phyloP scores from a whole-genome alignment of 2,329 filamentous ascomycete species.

The Fusarium sarcochroum region DNA sequence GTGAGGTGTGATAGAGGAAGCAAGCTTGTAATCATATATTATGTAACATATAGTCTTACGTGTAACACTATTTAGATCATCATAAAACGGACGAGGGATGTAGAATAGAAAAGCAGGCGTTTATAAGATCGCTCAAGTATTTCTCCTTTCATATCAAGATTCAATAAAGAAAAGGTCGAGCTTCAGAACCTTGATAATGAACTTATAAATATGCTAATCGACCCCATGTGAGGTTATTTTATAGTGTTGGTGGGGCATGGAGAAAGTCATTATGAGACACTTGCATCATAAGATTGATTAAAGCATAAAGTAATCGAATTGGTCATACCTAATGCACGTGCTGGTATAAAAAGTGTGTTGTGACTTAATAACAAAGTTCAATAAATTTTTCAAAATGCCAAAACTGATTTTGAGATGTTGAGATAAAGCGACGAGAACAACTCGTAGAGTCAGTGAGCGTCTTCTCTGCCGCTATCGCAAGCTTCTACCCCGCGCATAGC shows the following conservation, averaged over 20 bases:
- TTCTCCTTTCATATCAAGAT: neutral
- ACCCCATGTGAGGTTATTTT: neutral
- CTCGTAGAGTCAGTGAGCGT: neutral
- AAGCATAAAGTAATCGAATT: neutral
- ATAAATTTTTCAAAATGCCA: too few species aligned
- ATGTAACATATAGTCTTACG: conserved; percentile 31
- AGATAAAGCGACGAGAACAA: too few species aligned
- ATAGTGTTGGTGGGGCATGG: conserved; percentile 14
- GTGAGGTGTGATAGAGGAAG: neutral
- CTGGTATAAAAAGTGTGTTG: neutral
- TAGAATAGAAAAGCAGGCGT: conserved; percentile 23
- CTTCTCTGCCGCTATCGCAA: conserved; percentile 28
- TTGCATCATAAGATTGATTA: neutral
- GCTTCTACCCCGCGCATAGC: conserved; percentile 34
- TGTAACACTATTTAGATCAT: conserved; percentile 40
- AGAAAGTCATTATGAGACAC: conserved; percentile 7
- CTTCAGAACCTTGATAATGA: neutral
- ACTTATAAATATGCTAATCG: neutral
- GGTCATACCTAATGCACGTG: neutral
- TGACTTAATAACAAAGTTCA: too few species aligned
- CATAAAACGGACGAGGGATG: conserved; percentile 10
- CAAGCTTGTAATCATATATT: conserved; percentile 17
- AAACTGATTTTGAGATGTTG: too few species aligned
- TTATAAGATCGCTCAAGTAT: neutral
- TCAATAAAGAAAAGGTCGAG: neutral